Conservation (phyloP, 2,329 filamentous ascomycete species). For the Cephalotrichum gorgonifer region DNA sequence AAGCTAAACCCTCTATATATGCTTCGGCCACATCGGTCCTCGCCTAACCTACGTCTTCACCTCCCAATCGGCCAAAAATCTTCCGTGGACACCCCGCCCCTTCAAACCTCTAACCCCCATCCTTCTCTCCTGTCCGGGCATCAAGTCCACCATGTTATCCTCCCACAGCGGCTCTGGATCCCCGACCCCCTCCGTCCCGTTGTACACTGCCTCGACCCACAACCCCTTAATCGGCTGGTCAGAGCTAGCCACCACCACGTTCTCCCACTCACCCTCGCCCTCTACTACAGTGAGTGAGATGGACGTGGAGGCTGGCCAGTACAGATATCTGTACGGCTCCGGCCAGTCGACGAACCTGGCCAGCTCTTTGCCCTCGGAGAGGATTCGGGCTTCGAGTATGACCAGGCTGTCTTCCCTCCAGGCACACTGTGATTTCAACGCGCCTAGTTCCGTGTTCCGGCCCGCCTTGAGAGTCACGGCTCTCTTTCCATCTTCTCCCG, state of each 20-base stretch:
- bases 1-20: no score
- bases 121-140: constrained; percentile 50
- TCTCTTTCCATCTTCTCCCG: neutral
- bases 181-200: no score
- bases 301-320: constrained; percentile 2
- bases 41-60: no score
- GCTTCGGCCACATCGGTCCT: no score
- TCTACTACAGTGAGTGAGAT: constrained; percentile 27
- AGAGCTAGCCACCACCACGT: constrained; percentile 38
- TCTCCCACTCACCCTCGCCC: constrained; percentile 27
- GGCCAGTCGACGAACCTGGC: constrained; percentile 4
- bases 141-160: constrained; percentile 58
- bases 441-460: neutral
- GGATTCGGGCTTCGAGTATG: neutral
- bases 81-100: constrained; percentile 27
- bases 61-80: no score
- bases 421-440: no score
- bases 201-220: constrained; percentile 47
- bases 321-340: constrained; percentile 1
- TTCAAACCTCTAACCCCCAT: constrained; percentile 40
- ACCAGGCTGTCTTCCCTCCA: constrained; percentile 1
- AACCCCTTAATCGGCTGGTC: constrained; percentile 59
- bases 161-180: no score
- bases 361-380: neutral
- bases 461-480: constrained; percentile 1